Evolutionary conservation across 768 basidiomycete species (phyloP), one percentile per base, ranked within the genome.

Genomic region (Tylopilus balloui): DNA sequence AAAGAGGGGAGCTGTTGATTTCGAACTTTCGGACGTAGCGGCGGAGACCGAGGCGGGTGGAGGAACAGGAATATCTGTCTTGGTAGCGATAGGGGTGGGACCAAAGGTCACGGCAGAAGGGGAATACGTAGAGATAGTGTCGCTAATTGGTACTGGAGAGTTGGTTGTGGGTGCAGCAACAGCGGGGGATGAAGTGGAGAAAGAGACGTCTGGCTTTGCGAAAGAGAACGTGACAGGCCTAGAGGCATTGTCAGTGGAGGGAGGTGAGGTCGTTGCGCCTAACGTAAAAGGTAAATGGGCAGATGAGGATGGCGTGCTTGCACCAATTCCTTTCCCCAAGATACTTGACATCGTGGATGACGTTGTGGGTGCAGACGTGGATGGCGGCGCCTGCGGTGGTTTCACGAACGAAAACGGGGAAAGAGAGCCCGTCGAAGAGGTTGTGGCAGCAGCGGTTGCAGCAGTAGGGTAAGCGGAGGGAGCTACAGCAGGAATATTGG

Each of bases 301-400:
- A 31, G 55, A 24, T n/a, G 44, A 35, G 9, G 52, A 23, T 17
- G 50, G 27, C 6, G 34, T 23, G 32, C 51, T 15, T 21, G 36
- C 48, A 58, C 53, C 27, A 27, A 47, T 21, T 23, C 63, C 65
- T 46, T 73, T 69, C 21, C 52, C 53, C 34, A 70, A 67, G 52
- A 69, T 65, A 47, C 64, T 68, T 24, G 70, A 60, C 20, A 61
- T 42, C 17, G 56, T 27, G 7, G 56, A 42, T 43, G 56, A 47
- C 20, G 51, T 15, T n/a, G 43, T 1, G 11, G 42, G 19, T 29
- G 45, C 19, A 29, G 53, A 21, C 2, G 52, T 39, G 13, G 54
- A 28, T 42, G 37, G 24, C 15, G 54, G 37, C 17, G 35, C 47
- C 42, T 54, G 60, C 4, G 23, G 31, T 29, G 53, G 55, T 45